Evolutionary conservation across 2,329 filamentous ascomycete genomes (phyloP).

Genomic region (Clonostachys chloroleuca): DNA sequence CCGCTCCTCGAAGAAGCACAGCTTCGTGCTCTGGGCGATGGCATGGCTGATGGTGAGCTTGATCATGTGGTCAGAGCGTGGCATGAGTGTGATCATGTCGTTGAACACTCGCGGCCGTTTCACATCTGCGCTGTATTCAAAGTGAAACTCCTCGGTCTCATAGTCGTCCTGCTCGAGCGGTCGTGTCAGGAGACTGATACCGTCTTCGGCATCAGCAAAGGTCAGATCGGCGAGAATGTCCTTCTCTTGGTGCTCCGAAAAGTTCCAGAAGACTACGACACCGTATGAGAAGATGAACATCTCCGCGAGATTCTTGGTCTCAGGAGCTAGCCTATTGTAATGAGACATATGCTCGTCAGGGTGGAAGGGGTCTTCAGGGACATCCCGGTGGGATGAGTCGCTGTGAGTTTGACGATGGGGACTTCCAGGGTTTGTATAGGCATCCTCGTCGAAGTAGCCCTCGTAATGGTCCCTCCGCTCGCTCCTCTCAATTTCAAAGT

Average conservation of each 20-base stretch:
- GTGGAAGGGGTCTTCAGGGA: slow-evolving; percentile 11
- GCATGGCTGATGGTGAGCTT: slow-evolving; percentile 97
- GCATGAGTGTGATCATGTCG: slow-evolving; percentile 97
- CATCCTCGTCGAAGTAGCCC: slow-evolving; percentile 79
- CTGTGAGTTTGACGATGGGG: slow-evolving; percentile 14
- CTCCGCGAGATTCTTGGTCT: slow-evolving; percentile 80
- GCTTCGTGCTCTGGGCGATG: slow-evolving; percentile 93
- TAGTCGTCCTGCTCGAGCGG: slow-evolving; percentile 86
- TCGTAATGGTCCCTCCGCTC: slow-evolving; percentile 87
- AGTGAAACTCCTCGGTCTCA: slow-evolving; percentile 97
- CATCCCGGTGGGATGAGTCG: slow-evolving; percentile 22
- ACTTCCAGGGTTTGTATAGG: slow-evolving; percentile 34
- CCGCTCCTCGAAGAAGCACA: slow-evolving; percentile 92
- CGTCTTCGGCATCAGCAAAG: slow-evolving; percentile 69
- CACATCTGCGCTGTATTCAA: slow-evolving; percentile 87
- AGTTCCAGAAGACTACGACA: slow-evolving; percentile 98
- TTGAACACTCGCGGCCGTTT: slow-evolving; percentile 92
- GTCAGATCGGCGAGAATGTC: slow-evolving; percentile 92
- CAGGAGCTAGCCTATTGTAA: slow-evolving; percentile 58
- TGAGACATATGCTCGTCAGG: slow-evolving; percentile 42
- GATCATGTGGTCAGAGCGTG: slow-evolving; percentile 93
- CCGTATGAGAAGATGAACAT: slow-evolving; percentile 98
- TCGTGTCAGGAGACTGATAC: slow-evolving; percentile 65
- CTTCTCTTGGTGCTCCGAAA: slow-evolving; percentile 92
- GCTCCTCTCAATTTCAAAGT: slow-evolving; percentile 93